Evolutionary conservation across 2,329 filamentous ascomycete genomes (phyloP).

Genomic region (Penicillium hesseltinei): DNA sequence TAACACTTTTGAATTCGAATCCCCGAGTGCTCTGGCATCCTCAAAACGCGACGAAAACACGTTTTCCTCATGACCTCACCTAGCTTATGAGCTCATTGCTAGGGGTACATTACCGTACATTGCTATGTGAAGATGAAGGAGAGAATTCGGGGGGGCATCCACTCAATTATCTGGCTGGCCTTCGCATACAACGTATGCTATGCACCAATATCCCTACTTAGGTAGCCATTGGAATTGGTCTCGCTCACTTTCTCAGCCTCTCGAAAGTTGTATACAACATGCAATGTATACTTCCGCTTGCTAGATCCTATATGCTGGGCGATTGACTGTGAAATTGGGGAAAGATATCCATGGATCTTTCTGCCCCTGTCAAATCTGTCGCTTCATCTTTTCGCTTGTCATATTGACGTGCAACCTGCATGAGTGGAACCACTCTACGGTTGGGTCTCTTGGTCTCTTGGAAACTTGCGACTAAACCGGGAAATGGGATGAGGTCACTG

Average conservation of each 20-base stretch:
- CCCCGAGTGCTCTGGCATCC: neutral
- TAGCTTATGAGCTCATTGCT: neutral
- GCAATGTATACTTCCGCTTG: neutral
- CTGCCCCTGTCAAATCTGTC: neutral
- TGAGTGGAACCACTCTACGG: constrained; percentile 6
- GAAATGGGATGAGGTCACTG: neutral
- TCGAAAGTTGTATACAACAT: neutral
- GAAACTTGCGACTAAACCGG: neutral
- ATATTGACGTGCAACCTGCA: constrained; percentile 11
- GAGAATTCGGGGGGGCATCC: neutral
- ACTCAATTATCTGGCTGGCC: neutral
- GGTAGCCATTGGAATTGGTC: neutral
- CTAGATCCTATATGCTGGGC: neutral
- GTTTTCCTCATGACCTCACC: neutral
- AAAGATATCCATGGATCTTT: neutral
- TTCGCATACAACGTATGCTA: neutral
- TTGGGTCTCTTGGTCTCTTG: neutral
- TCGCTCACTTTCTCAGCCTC: neutral
- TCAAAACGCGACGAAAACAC: neutral
- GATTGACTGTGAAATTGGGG: neutral
- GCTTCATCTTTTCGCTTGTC: neutral
- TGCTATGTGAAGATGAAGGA: neutral
- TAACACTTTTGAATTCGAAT: constrained; percentile 36
- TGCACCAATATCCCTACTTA: neutral
- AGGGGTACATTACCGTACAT: neutral